Evolutionary conservation across 2,329 filamentous ascomycete species (phyloP).

Genomic region (Calonectria pteridis): DNA sequence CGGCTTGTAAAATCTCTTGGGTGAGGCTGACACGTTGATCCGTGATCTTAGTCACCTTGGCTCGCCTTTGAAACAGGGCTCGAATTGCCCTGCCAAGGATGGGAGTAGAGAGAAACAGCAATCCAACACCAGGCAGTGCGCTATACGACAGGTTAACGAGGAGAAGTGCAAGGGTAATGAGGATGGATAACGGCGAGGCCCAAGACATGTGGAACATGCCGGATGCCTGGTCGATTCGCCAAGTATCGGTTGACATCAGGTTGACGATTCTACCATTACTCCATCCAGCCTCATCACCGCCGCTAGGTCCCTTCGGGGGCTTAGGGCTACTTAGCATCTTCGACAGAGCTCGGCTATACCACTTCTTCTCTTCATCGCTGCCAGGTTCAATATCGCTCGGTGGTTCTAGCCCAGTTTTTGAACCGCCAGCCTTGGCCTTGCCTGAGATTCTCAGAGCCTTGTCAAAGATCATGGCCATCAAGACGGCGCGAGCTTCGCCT

Average conservation of each 20-base stretch:
- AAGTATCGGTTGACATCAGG: conserved; percentile 18
- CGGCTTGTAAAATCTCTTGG: conserved; percentile 10
- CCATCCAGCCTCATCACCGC: neutral
- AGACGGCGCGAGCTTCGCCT: neutral
- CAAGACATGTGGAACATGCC: conserved; percentile 21
- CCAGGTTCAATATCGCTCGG: neutral
- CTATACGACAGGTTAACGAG: conserved; percentile 22
- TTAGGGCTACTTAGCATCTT: neutral
- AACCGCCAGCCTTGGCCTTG: conserved; percentile 9
- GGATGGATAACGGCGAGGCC: conserved; percentile 4
- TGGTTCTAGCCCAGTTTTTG: neutral
- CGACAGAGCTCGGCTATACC: neutral
- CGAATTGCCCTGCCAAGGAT: conserved; percentile 8
- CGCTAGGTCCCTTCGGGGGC: neutral
- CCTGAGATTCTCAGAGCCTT: conserved; percentile 8
- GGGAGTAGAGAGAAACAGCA: conserved; percentile 7
- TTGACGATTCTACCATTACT: conserved; percentile 18
- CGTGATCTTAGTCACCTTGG: conserved; percentile 6
- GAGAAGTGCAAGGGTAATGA: conserved; percentile 11
- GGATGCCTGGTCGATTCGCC: conserved; percentile 20
- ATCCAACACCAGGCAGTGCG: conserved; percentile 14
- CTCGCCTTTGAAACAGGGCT: neutral
- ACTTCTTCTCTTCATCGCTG: conserved; percentile 14
- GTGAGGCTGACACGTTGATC: conserved; percentile 13
- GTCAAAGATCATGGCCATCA: conserved; percentile 18